These are phyloP conservation scores for Salix udensis DNA, from an alignment of 345 rosid species.

Conservation along the genomic window DNA sequence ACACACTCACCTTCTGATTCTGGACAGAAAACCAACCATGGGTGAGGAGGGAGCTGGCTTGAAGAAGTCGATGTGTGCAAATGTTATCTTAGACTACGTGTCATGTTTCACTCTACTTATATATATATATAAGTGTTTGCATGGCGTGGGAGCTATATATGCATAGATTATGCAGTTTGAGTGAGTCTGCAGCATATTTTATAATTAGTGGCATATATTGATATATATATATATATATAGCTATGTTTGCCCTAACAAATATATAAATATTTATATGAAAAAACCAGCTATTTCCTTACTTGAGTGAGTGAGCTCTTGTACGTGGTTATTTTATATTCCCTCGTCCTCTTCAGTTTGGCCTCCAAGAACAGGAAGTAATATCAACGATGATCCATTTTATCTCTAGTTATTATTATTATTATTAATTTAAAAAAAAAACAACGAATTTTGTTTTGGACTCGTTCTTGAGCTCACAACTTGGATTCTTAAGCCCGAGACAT, in stretches of 20 bases:
- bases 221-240: background rate
- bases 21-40: constrained; percentile 18
- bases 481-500: no score
- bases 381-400: no score
- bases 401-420: no score
- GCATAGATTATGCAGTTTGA: background rate
- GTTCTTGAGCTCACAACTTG: no score
- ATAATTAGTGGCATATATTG: background rate
- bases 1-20: background rate
- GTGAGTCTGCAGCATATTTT: background rate
- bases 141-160: background rate
- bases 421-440: no score
- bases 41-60: constrained; percentile 19
- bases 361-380: background rate
- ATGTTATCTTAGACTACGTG: background rate
- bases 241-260: background rate
- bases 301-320: background rate
- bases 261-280: background rate
- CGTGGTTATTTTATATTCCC: background rate
- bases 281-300: background rate
- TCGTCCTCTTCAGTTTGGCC: background rate
- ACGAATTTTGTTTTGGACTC: no score
- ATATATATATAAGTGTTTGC: background rate
- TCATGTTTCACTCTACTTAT: background rate
- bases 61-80: background rate